Evolutionary conservation across 2,329 filamentous ascomycete genomes (phyloP), one percentile per base, ranked within the genome.

Genomic region (Aureobasidium sp.): DNA sequence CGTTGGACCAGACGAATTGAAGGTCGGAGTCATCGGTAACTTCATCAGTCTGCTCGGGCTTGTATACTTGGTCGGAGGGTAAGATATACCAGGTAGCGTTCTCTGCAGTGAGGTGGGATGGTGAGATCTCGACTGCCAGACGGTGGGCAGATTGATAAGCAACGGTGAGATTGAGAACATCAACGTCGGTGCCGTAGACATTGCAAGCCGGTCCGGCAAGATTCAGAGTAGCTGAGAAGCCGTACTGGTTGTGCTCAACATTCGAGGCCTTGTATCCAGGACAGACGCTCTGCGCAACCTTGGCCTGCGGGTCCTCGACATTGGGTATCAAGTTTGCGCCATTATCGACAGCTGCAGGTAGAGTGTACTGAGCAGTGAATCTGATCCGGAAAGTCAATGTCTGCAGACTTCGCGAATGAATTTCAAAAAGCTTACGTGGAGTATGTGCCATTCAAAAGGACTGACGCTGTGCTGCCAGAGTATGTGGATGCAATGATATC

Each of bases 141-240:
- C 89, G 81, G 66, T 89, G 83, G 16, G 75, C 73, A 5, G 83
- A 80, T 69, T 90, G 85, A 66, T 86, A 87, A 68, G 86, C 83
- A 13, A 94, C 86, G 3, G 83, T 81, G 36, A 95, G 76, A 39
- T 79, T 81, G 53, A 95, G 76, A 5, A 81, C 76, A 29, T 86
- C 79, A 32, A 95, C 77, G 69, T 95, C 91, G 8, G 81, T 87
- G 0, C 91, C 90, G 65, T 93, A 95, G 27, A 85, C 82, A 72
- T 93, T 88, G 77, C 90, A 86, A 15, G 82, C 70, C 27, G 75
- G 66, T 3, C 83, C 83, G 41, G 81, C 81, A 59, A 86, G 70
- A 0, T 67, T 74, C 66, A 86, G 68, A 5, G 74, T 77, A 8
- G 83, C 83, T 2, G 75, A 79, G 57, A 86, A 74, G 3, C 82